Evolutionary conservation across 1,139 yeast species (phyloP), one percentile per base, ranked within the genome.

Genomic region (Nakaseomyces sp.): DNA sequence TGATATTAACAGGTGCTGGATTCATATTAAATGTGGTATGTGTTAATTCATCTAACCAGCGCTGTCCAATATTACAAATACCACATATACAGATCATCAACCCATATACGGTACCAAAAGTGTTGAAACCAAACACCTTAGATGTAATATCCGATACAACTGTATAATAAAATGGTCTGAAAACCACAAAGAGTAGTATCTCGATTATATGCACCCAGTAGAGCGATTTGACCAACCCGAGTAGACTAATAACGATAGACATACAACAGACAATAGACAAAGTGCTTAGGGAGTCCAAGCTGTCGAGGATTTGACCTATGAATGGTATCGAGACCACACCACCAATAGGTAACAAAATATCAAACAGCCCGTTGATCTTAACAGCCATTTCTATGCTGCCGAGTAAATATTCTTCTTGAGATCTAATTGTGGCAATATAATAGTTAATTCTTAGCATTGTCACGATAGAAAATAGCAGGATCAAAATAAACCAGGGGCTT

Each of bases 101-200:
- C 0, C 97, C 97, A 60, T 89, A 89, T n/a, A 88, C 79, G 1
- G 89, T 81, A 33, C 96, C 96, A 65, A 89, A 89, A 1, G 94
- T 87, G 46, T 79, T 83, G 63, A 84, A 88, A 0, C 97, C 97
- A 68, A 89, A 89, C 17, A 88, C 93, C 58, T 89, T 89, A 37
- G 95, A 94, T 60, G 89, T 77, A 59, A 80, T 86, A 63, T 89
- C 96, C 4, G 95, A 83, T 1, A 88, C 85, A 0, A 95, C 87
- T 2, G 97, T 88, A 64, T 88, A 89, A 59, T 84, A 87, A 58
- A 88, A 84, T 13, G 97, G 96, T 61, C 97, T 74, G 64, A 84
- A 88, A 1, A 85, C 69, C n/a, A 86, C 96, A 51, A 89, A 70
- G 24, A 83, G 55, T 1, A 76, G 54, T 37, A 87, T 81, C 8